These are phyloP conservation scores for Neospora caninum DNA, from an alignment of 169 alveolate genomes.

Conservation along the genomic window DNA sequence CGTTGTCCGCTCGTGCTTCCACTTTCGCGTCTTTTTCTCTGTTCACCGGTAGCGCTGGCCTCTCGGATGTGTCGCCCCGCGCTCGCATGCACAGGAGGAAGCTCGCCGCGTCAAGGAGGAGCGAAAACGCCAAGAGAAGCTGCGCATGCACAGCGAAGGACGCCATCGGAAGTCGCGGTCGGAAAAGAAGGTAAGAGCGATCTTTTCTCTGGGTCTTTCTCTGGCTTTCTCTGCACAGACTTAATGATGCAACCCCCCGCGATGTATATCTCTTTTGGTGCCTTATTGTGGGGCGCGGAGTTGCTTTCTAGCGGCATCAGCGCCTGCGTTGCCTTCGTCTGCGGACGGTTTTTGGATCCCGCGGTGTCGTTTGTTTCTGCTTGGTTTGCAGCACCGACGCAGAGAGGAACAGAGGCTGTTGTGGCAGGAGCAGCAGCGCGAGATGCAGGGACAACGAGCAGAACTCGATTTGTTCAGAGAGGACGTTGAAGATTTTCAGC, in stretches of 20 bases:
- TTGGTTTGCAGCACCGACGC: background rate
- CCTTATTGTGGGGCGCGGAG: no score
- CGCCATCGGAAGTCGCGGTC: slow-evolving; percentile 39
- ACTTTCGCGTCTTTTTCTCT: background rate
- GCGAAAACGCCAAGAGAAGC: slow-evolving; percentile 53
- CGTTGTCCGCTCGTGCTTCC: no score
- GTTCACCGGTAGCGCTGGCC: background rate
- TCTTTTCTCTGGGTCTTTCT: background rate
- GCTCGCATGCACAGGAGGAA: slow-evolving; percentile 22
- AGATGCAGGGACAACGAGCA: background rate
- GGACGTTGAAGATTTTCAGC: background rate
- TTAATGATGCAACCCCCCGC: no score
- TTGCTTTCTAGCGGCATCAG: no score
- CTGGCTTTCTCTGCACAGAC: no score
- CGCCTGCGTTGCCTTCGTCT: no score
- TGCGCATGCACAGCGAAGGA: slow-evolving; percentile 51
- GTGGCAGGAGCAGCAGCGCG: background rate
- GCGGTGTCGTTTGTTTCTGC: no score
- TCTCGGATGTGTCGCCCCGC: no score
- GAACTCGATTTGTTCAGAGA: background rate
- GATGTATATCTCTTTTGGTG: no score
- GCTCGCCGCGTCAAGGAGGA: slow-evolving; percentile 59
- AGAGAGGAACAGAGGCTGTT: slow-evolving; percentile 6
- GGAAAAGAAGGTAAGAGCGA: background rate
- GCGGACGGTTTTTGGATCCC: no score